A percentile compares a stretch with the other conserved stretches of the same genome.
Evolutionary conservation across 495 filamentous ascomycete species (phyloP).

Genomic region (Monascus purpureus): DNA sequence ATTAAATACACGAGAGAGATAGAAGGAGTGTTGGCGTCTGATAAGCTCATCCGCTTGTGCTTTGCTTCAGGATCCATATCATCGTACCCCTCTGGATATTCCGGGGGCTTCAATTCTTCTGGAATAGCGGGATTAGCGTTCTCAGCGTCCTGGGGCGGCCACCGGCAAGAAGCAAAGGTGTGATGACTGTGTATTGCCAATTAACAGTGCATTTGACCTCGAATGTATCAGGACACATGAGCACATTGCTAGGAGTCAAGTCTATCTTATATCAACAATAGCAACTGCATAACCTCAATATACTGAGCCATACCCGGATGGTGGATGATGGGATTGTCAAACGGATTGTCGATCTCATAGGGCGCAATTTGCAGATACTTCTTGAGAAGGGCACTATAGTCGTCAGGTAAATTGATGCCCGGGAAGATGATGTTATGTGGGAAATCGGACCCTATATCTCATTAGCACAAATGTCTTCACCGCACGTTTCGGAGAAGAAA

Average conservation of each 20-base stretch:
- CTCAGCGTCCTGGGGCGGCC: constrained; percentile 9
- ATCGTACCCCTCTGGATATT: constrained; percentile 6
- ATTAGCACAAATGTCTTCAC: constrained; percentile 8
- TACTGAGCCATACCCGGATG: no score
- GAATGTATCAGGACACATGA: constrained; percentile 9
- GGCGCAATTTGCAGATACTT: constrained; percentile 11
- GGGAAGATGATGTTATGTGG: constrained; percentile 11
- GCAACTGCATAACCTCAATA: no score
- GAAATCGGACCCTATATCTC: constrained; percentile 8
- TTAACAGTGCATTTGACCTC: constrained; percentile 14
- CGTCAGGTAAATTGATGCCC: constrained; percentile 6
- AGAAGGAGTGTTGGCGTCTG: constrained; percentile 9
- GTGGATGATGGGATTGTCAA: constrained; percentile 9
- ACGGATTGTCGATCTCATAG: no score
- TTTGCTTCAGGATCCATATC: constrained; percentile 7
- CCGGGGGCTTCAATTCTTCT: constrained; percentile 5
- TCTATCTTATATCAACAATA: constrained; percentile 4
- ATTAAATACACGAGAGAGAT: constrained; percentile 11
- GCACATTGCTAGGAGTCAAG: constrained; percentile 12
- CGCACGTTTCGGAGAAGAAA: no score
- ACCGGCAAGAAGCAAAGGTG: constrained; percentile 9
- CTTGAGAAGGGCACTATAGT: constrained; percentile 7
- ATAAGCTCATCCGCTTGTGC: constrained; percentile 8
- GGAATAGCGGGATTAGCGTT: constrained; percentile 8
- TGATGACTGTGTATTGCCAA: constrained; percentile 13